phyloP scores from a whole-genome alignment of 2,329 filamentous ascomycete species.

The Fusarium piperis region DNA sequence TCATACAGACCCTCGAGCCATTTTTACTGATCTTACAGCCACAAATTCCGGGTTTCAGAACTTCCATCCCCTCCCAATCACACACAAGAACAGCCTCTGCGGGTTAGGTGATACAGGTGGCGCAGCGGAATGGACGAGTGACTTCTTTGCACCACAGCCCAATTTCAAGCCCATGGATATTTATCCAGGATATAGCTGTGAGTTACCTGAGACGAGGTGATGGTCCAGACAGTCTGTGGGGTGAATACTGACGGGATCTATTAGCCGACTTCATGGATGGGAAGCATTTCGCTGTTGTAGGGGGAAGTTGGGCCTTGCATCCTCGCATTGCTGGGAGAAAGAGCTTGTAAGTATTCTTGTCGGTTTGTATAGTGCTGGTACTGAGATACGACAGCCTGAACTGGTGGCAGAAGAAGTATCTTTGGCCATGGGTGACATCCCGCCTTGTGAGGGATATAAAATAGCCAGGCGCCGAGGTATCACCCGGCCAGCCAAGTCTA shows the following conservation, averaged over 20 bases:
- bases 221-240: accelerated
- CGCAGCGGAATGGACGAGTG: constrained; percentile 24
- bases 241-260: background rate
- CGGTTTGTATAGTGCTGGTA: accelerated
- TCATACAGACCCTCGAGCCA: background rate
- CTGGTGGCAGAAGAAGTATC: constrained; percentile 32
- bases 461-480: background rate
- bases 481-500: background rate
- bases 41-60: constrained; percentile 19
- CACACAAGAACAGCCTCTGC: constrained; percentile 9
- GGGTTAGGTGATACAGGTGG: constrained; percentile 23
- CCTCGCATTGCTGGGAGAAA: constrained; percentile 20
- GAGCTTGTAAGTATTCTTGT: constrained; percentile 11
- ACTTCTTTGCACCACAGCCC: constrained; percentile 10
- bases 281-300: constrained; percentile 17
- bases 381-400: constrained; percentile 11
- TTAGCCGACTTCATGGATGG: constrained; percentile 30
- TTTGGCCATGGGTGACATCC: constrained; percentile 26
- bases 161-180: constrained; percentile 25
- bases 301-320: constrained; percentile 27
- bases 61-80: constrained; percentile 15
- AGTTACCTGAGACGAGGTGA: background rate
- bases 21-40: constrained; percentile 6
- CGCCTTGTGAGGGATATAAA: constrained; percentile 14
- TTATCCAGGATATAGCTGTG: constrained; percentile 29